These are phyloP conservation scores for Penicillium sp. DNA, from an alignment of 2,329 filamentous ascomycete species.

Conservation along the genomic window DNA sequence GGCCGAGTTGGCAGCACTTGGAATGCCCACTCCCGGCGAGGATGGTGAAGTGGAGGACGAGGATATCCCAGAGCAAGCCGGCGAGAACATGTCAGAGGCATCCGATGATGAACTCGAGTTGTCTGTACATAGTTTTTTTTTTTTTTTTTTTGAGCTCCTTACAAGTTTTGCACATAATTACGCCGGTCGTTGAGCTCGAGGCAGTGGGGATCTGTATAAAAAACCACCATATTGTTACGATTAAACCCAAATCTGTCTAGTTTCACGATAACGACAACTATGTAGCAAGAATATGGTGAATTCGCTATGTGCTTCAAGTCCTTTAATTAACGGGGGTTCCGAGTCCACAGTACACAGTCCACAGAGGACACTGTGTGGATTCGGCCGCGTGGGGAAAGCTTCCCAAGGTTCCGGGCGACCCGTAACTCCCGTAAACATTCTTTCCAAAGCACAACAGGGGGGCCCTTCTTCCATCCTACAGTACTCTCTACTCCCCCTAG, in stretches of 20 bases:
- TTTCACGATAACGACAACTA: background rate
- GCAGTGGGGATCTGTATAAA: background rate
- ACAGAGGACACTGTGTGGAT: slow-evolving; percentile 5
- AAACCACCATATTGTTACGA: background rate
- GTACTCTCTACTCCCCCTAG: slow-evolving; percentile 3
- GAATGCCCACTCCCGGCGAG: no score
- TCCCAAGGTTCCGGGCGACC: slow-evolving; percentile 25
- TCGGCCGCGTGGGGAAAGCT: slow-evolving; percentile 24
- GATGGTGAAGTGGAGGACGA: no score
- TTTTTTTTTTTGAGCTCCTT: slow-evolving; percentile 1
- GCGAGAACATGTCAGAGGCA: no score
- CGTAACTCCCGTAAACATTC: slow-evolving; percentile 19
- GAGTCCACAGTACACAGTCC: background rate
- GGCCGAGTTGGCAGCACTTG: no score
- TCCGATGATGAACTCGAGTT: no score
- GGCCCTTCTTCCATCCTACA: background rate
- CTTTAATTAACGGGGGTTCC: background rate
- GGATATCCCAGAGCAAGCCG: no score
- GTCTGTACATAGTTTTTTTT: no score
- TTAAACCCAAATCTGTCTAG: background rate
- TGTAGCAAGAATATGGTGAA: no score
- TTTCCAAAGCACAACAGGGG: slow-evolving; percentile 3
- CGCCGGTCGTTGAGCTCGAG: background rate
- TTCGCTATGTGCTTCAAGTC: no score
- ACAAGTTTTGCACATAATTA: slow-evolving; percentile 18